Evolutionary conservation across 352 stramenopile genomes (phyloP), one percentile per base, ranked within the genome.

Genomic region (Phytophthora tentaculata): DNA sequence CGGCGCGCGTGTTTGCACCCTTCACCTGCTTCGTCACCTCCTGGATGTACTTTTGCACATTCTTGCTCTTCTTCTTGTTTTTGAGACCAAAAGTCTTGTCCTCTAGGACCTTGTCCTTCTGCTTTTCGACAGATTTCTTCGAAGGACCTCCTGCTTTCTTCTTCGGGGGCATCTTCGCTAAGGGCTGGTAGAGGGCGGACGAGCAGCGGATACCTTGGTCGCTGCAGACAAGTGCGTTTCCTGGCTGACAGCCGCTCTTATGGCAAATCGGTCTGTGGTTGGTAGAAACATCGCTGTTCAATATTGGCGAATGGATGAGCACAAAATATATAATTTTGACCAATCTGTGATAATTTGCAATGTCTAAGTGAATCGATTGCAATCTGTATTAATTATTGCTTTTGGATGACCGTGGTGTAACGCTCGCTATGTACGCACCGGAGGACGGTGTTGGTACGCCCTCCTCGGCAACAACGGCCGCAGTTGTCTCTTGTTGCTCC

Each of bases 51-150:
- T 96, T 89, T 73, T 99, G 94, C 53, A 99, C 95, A 68, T 98
- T 98, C 66, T 98, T 98, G 72, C 81, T 96, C 83, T 99, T 99
- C 79, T 99, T 99, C 77, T 99, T 99, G 86, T 99, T 99, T 83
- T 99, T 99, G 23, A 99, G 83, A 24, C 98, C 98, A 69, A 99
- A 99, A 16, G 97, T 99, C 82, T 99, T 99, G 83, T 99, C 97
- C 69, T 99, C 97, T 39, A 99, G 73, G 19, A 85, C 67, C 82
- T 98, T 97, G 17, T 97, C 90, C 68, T 96, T 93, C 73, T 95
- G 89, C 79, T 97, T 97, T 80, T 97, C 81, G 28, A 90, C 78
- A 19, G 74, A 76, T 79, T 98, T 98, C 73, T 95, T 97, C n/a
- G 84, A 92, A 37, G 73, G 69, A 8, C 74, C 79, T 28, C 48